phyloP scores from a whole-genome alignment of 1,284 basidiomycete species.

The Austroboletus novae-zelandiae region DNA sequence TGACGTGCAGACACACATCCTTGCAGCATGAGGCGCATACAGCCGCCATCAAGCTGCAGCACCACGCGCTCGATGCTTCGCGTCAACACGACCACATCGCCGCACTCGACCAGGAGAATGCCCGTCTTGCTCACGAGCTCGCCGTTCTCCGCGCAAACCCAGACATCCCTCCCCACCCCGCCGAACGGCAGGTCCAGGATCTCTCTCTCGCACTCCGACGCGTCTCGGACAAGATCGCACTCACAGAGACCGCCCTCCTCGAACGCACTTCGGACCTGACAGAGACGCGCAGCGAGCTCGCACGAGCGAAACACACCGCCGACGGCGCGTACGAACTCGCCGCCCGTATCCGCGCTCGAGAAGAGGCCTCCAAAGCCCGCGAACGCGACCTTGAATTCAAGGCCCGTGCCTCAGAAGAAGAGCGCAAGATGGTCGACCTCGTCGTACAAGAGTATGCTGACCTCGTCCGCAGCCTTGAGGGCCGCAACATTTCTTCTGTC shows the following conservation, averaged over 20 bases:
- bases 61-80: constrained; percentile 53
- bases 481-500: constrained; percentile 32
- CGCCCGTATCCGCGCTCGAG: constrained; percentile 45
- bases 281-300: constrained; percentile 40
- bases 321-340: constrained; percentile 54
- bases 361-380: constrained; percentile 48
- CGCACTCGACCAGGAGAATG: constrained; percentile 57
- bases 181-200: constrained; percentile 53
- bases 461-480: constrained; percentile 61
- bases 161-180: constrained; percentile 42
- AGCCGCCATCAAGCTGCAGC: constrained; percentile 63
- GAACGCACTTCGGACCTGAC: constrained; percentile 49
- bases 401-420: constrained; percentile 46
- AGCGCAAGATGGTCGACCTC: constrained; percentile 57
- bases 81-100: constrained; percentile 46
- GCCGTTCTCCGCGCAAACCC: constrained; percentile 49
- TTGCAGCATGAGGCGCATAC: constrained; percentile 63
- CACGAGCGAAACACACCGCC: constrained; percentile 41
- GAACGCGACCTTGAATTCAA: constrained; percentile 46
- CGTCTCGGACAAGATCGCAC: constrained; percentile 63
- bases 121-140: constrained; percentile 51
- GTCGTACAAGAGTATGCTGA: constrained; percentile 69
- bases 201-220: constrained; percentile 63
- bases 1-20: constrained; percentile 8
- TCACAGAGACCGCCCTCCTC: constrained; percentile 53